Base-by-base conservation (phyloP, 352 stramenopile genomes). In the Plasmopara muralis region DNA sequence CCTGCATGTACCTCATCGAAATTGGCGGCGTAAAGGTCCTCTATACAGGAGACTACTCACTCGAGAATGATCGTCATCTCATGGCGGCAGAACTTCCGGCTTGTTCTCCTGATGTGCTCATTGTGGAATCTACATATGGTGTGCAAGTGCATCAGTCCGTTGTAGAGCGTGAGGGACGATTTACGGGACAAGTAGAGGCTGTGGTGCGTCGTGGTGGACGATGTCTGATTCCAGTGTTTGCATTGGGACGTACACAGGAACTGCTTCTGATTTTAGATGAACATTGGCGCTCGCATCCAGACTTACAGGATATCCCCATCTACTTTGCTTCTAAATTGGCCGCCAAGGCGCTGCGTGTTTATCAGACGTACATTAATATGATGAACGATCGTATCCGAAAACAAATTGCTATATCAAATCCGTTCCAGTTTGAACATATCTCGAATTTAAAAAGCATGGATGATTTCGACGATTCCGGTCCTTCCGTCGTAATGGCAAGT, bases 311-410 rank as follows among this genome's bases (percentile, higher is more conserved):
- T 43, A 95, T 99, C 35, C 96, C 96, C 12, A 98, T 99, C 62
- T 99, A 98, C 69, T 99, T 99, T 79, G 96, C 96, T 5, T 98
- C 91, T 33, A 98, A 98, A 49, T 66, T 99, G 43, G 96, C 96
- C 7, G 91, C 81, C 16, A 94, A 98, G 59, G 95, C 95, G 5
- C 70, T 99, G 57, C 81, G 97, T 33, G 94, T 99, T 16, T 99
- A 99, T 82, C 94, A 99, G 67, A 99, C 95, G 14, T 99, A 99
- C 72, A 97, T 98, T 50, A 99, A 99, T 68, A 99, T 99, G 95
- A 99, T 99, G 97, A 99, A 99, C 75, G 86, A 95, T 7, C 84
- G 97, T 52, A 98, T 96, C 42, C 83, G 86, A 43, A 95, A 95
- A 63, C 95, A 98, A 70, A 99, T 99, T 74, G 95, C 97, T 47